Evolutionary conservation across 2,329 filamentous ascomycete species (phyloP), one percentile per base, ranked within the genome.

Genomic region (Colletotrichum tropicicola): DNA sequence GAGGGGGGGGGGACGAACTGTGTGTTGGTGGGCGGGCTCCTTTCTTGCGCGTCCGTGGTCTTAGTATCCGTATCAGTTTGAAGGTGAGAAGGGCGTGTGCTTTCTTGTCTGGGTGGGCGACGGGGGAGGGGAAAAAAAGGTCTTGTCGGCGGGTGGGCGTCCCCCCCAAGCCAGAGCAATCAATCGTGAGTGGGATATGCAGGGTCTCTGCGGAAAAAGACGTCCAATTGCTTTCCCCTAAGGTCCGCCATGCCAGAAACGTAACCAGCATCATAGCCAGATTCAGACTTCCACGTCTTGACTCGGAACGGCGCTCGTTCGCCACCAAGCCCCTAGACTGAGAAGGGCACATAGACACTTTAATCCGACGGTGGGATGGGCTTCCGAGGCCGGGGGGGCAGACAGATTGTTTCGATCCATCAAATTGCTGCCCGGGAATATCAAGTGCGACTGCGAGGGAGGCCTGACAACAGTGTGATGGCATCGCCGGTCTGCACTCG

Each of bases 101-200:
- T 15, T 30, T 56, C 19, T 44, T 43, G 27, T 17, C 23, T 54
- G n/a, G n/a, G n/a, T n/a, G n/a, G n/a, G n/a, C n/a, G n/a, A n/a
- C n/a, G n/a, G n/a, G n/a, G n/a, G n/a, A n/a, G n/a, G n/a, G n/a
- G n/a, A n/a, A n/a, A n/a, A n/a, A n/a, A n/a, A n/a, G n/a, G n/a
- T n/a, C n/a, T n/a, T n/a, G n/a, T n/a, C n/a, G n/a, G n/a, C n/a
- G n/a, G 13, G 30, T 19, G 48, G 41, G 49, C 30, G 58, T 39
- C 32, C 30, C 27, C 32, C 37, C 19, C 32, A 41, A 43, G 32
- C 52, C 44, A 41, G 53, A 52, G 39, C 44, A 35, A 48, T 54
- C 48, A 61, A 48, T 49, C 49, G 49, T 27, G 35, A 27, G 48
- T 55, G 43, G 56, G 43, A 65, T 65, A 65, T 65, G 61, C 61